Conservation (phyloP, 1,284 basidiomycete genomes). For the Ustilago trichophora region DNA sequence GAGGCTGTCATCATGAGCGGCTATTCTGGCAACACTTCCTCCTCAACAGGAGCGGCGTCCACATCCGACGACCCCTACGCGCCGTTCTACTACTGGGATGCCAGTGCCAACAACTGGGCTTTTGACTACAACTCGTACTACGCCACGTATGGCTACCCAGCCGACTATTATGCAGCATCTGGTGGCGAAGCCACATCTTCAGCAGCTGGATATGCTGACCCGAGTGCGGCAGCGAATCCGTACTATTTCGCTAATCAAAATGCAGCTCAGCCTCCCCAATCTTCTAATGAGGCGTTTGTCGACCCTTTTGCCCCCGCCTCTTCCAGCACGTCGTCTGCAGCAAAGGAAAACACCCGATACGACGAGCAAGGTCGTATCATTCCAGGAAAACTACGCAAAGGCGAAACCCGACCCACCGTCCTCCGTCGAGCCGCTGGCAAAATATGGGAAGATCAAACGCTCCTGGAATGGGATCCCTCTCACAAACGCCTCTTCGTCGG, state of each 20-base stretch:
- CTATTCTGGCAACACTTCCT: conserved; percentile 5
- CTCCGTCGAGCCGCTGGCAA: conserved; percentile 92
- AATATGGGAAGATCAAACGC: conserved; percentile 96
- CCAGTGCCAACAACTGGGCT: conserved; percentile 55
- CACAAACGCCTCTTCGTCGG: conserved; percentile 99
- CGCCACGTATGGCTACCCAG: conserved; percentile 53
- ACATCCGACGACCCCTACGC: conserved; percentile 58
- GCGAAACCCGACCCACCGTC: conserved; percentile 92
- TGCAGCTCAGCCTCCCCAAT: neutral
- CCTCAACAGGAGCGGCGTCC: conserved; percentile 5
- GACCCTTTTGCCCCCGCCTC: conserved; percentile 13
- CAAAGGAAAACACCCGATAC: conserved; percentile 12
- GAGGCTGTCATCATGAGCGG: conserved; percentile 4
- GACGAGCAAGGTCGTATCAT: conserved; percentile 41
- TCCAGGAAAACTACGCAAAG: conserved; percentile 73
- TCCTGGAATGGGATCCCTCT: conserved; percentile 96
- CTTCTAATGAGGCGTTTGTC: too few relatives aligned
- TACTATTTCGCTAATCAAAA: conserved; percentile 21
- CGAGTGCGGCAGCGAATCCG: conserved; percentile 7
- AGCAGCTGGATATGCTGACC: conserved; percentile 12
- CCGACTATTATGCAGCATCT: conserved; percentile 36
- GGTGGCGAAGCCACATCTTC: conserved; percentile 21
- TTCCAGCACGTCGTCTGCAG: neutral
- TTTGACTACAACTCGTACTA: conserved; percentile 65
- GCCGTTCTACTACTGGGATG: conserved; percentile 66